Evolutionary conservation across 352 stramenopile genomes (phyloP), one percentile per base, ranked within the genome.

Genomic region (Globisporangium rhizosaccharum): DNA sequence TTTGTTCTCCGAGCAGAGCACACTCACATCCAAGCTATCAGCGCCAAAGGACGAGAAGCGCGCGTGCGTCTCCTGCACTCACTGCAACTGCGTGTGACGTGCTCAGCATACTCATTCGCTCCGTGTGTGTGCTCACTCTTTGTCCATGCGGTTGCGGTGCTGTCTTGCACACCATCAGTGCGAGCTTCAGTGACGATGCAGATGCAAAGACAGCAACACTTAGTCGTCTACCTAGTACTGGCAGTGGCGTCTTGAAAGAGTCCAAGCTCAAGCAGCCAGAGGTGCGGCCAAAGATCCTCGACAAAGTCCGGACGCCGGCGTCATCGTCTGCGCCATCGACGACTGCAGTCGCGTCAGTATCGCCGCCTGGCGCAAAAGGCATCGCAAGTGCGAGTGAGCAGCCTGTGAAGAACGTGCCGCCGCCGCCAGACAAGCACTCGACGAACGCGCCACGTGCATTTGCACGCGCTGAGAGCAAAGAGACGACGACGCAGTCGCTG

Each of bases 191-290:
- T 1, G 57, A 53, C 9, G 68, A 75, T 12, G 15, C 11, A 1
- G 70, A 72, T 45, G 46, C 33, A 2, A 57, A 61, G n/a, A 53
- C 18, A 14, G 6, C 44, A 15, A 20, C 68, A 0, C 61, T 52
- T 1, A 37, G 53, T 2, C 59, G 68, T 11, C 62, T 53, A 3
- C 54, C 57, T 9, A 72, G 46, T 17, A 30, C 50, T 6, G 53
- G 55, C 3, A 30, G 8, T 30, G n/a, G 26, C 15, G 49, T 18
- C 17, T 17, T 78, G 45, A 86, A 85, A 58, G 78, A 87, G 57
- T 88, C 81, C n/a, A 90, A 88, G 57, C 68, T 88, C 8, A 88
- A 85, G 65, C 81, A 83, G 36, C 76, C 81, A 9, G 81, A 87
- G 62, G 51, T 52, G 12, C 50, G 56, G 2, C 65, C 76, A 14